Evolutionary conservation across 257 asterid genomes (phyloP).

Genomic region (Osmanthus fragrans): DNA sequence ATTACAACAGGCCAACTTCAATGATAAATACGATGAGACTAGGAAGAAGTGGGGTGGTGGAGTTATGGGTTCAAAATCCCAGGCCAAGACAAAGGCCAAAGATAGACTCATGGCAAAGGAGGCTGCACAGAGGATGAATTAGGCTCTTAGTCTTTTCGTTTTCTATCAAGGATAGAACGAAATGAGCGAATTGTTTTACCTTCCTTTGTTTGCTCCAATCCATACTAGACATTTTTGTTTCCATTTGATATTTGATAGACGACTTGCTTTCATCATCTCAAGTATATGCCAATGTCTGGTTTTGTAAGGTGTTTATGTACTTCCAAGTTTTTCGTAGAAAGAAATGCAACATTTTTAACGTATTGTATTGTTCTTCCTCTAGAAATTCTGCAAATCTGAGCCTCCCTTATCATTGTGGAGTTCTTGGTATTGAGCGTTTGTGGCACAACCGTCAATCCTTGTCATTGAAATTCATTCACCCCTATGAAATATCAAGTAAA

Average conservation of each 20-base stretch:
- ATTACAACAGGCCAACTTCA: not conserved
- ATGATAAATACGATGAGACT: not conserved
- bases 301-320: not conserved
- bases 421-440: no score
- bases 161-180: not conserved
- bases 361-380: no score
- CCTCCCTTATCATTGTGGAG: no score
- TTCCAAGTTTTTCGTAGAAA: not conserved
- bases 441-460: no score
- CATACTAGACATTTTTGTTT: not conserved
- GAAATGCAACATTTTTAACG: no score
- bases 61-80: not conserved
- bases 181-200: not conserved
- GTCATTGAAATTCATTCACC: no score
- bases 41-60: slow-evolving; percentile 2
- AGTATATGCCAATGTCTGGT: not conserved
- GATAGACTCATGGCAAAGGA: not conserved
- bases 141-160: not conserved
- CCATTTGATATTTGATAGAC: not conserved
- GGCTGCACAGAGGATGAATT: not conserved
- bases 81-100: not conserved
- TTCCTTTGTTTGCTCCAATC: not conserved
- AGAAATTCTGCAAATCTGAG: no score
- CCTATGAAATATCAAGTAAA: no score
- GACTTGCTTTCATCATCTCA: not conserved